Evolutionary conservation across 2,329 filamentous ascomycete species (phyloP).

Genomic region (Fusarium tupiense): DNA sequence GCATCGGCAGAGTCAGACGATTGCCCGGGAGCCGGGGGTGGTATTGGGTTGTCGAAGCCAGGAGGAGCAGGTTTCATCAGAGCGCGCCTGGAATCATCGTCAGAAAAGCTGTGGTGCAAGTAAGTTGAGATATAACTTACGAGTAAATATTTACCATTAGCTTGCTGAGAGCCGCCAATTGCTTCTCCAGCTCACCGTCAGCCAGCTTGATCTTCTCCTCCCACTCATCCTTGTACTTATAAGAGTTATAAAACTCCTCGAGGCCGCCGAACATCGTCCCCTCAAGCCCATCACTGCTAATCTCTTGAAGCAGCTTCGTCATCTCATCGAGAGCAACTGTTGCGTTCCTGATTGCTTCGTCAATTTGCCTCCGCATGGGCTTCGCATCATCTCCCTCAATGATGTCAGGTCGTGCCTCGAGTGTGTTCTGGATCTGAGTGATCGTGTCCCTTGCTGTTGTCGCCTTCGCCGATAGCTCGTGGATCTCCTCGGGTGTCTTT

Average conservation of each 20-base stretch:
- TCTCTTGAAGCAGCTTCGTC: slow-evolving; percentile 45
- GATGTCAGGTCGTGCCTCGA: slow-evolving; percentile 45
- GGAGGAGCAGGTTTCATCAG: slow-evolving; percentile 44
- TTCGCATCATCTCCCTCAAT: slow-evolving; percentile 45
- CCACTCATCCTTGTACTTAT: slow-evolving; percentile 47
- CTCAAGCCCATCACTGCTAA: slow-evolving; percentile 38
- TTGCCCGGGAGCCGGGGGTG: slow-evolving; percentile 22
- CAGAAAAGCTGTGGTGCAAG: background rate
- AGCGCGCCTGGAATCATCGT: slow-evolving; percentile 34
- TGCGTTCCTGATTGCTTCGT: slow-evolving; percentile 41
- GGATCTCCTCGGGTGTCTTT: slow-evolving; percentile 47
- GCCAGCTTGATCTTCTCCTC: slow-evolving; percentile 46
- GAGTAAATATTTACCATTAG: slow-evolving; percentile 49
- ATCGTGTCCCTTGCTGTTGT: slow-evolving; percentile 47
- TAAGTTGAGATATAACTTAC: slow-evolving; percentile 28
- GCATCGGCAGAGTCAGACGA: background rate
- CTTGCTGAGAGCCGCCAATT: slow-evolving; percentile 41
- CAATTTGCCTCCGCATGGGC: slow-evolving; percentile 44
- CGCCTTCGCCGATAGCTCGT: slow-evolving; percentile 39
- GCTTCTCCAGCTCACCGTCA: slow-evolving; percentile 44
- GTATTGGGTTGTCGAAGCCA: slow-evolving; percentile 18
- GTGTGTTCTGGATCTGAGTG: slow-evolving; percentile 44
- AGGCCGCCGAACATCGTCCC: slow-evolving; percentile 37
- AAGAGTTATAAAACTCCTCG: slow-evolving; percentile 48
- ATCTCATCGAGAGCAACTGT: slow-evolving; percentile 41